Percentiles rank a stretch among this genome's conserved stretches.
These are phyloP conservation scores for Calycina marina DNA, from an alignment of 2,329 filamentous ascomycete species.

Conservation along the genomic window DNA sequence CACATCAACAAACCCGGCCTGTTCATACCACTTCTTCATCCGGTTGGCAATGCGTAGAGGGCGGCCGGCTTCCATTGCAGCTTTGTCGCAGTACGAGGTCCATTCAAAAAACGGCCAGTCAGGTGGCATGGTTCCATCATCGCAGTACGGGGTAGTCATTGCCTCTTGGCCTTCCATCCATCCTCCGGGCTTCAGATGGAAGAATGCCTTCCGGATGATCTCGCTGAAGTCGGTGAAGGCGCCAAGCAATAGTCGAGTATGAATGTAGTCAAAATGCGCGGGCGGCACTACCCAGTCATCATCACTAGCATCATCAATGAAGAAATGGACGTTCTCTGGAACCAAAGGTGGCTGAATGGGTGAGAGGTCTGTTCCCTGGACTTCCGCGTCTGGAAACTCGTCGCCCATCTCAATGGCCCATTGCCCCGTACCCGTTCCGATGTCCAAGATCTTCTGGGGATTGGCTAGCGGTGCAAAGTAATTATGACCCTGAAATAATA, in stretches of 20 bases:
- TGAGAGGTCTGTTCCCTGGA: conserved; percentile 51
- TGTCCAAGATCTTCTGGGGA: conserved; percentile 21
- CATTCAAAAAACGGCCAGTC: conserved; percentile 16
- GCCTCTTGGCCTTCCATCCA: conserved; percentile 33
- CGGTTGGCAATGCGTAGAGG: conserved; percentile 14
- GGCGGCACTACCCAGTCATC: conserved; percentile 31
- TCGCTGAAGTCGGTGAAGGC: conserved; percentile 14
- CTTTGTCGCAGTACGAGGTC: conserved; percentile 10
- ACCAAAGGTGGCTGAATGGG: conserved; percentile 52
- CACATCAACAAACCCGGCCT: conserved; percentile 41
- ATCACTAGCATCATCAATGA: conserved; percentile 30
- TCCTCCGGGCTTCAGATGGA: conserved; percentile 29
- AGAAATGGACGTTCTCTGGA: conserved; percentile 60
- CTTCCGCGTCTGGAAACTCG: conserved; percentile 39
- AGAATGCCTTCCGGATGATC: conserved; percentile 11
- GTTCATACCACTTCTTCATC: conserved; percentile 18
- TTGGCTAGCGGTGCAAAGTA: conserved; percentile 29
- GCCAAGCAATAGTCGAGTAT: conserved; percentile 28
- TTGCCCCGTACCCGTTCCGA: conserved; percentile 38
- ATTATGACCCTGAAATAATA: conserved; percentile 21
- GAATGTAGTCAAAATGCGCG: conserved; percentile 42
- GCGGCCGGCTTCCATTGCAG: conserved; percentile 11
- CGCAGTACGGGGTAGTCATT: conserved; percentile 25
- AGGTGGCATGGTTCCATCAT: conserved; percentile 26
- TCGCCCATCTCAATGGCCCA: conserved; percentile 53